A percentile compares a stretch with the other conserved stretches of the same genome.
phyloP scores from a whole-genome alignment of 176 grass and related monocot species.

The barley (Hordeum vulgare) region DNA sequence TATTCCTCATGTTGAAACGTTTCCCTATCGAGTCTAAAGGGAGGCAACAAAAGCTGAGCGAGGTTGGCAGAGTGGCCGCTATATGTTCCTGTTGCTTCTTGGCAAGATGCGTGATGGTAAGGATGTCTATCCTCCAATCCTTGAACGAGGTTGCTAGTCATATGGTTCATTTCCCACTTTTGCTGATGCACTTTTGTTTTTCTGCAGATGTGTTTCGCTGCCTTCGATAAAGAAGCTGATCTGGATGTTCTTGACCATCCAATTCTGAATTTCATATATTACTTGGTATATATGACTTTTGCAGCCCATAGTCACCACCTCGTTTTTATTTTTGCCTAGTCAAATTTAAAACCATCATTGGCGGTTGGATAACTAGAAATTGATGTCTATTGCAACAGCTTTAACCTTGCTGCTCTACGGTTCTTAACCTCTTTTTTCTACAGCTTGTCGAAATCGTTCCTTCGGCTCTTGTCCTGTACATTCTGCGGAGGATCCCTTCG shows the following conservation, averaged over 20 bases:
- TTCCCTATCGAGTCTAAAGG: slow-evolving; percentile 90
- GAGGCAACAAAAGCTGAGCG: slow-evolving; percentile 64
- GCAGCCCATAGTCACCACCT: not conserved
- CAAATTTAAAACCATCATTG: not conserved
- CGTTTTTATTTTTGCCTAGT: not conserved
- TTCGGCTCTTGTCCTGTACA: slow-evolving; percentile 65
- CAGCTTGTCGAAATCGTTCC: slow-evolving; percentile 81
- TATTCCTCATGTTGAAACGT: slow-evolving; percentile 77
- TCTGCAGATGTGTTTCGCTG: slow-evolving; percentile 66
- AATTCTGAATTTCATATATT: slow-evolving; percentile 72
- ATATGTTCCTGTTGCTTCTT: slow-evolving; percentile 84
- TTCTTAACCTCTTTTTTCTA: not conserved
- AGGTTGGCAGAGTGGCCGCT: slow-evolving; percentile 72
- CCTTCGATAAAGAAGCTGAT: slow-evolving; percentile 61
- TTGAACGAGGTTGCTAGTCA: not conserved
- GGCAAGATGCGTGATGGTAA: slow-evolving; percentile 66
- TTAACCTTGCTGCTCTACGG: not conserved
- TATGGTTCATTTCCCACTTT: not conserved
- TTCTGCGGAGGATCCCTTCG: slow-evolving; percentile 74
- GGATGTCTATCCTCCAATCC: slow-evolving; percentile 6
- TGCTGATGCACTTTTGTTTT: slow-evolving; percentile 7
- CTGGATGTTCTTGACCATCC: slow-evolving; percentile 80
- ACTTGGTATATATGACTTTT: slow-evolving; percentile 39
- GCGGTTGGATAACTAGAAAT: not conserved
- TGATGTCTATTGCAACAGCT: not conserved